Evolutionary conservation across 202 grass and related monocot species (phyloP), one percentile per base, ranked within the genome.

Genomic region (Carex sylvatica): DNA sequence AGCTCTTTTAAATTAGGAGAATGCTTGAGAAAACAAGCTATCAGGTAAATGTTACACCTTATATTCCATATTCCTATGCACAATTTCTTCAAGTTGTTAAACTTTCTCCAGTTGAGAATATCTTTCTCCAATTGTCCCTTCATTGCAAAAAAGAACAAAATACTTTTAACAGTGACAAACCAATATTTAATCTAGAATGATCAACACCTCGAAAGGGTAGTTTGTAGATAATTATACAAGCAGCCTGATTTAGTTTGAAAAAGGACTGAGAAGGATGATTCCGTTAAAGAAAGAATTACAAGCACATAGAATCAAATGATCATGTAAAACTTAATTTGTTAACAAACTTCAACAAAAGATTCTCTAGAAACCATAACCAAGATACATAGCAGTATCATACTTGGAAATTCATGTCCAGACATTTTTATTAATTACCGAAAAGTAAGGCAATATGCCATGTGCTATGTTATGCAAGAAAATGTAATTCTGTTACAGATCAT

Each of bases 1-100:
- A 71, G 68, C 9, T 47, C 68, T 22, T 71, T 71, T 5, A 72
- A 49, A 49, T 72, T 49, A 9, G 68, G 68, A 72, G 38, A 72
- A 47, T 49, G 68, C 38, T 49, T 49, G 35, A 72, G 68, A 8
- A 72, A 47, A 72, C 40, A 72, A 72, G 38, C 8, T 22, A 72
- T 9, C 40, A 72, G 7, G 38, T 72, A 23, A 4, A 49, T 24
- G 6, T 47, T 40, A 72, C 6, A 47, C 1, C 40, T 72, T 40
- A 49, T 72, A 49, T 72, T 47, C 19, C 9, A 49, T 49, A 8
- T 19, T 49, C 19, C 19, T 49, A 72, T 72, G n/a, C 9, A 3
- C 19, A 72, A 36, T 47, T 12, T 49, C 68, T 72, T 72, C 69
- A 72, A 49, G 10, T 72, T 51, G 19, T 11, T 51, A n/a, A 72